Evolutionary conservation across 805 yeast species (phyloP).

Genomic region (Candida maris): DNA sequence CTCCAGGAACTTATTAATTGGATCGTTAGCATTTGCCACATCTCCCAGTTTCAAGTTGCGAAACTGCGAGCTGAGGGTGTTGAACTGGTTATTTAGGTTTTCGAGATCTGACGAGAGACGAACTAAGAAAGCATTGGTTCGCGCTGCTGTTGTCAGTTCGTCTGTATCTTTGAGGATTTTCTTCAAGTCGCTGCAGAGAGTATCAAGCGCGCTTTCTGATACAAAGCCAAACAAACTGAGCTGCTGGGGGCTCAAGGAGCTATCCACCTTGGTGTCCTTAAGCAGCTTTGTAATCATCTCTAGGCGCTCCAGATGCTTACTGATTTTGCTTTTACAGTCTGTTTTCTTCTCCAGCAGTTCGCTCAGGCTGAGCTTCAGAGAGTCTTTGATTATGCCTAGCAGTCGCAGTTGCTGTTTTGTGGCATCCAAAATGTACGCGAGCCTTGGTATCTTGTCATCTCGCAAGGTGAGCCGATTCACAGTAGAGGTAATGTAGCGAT

Average conservation of each 20-base stretch:
- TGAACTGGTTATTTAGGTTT: conserved; percentile 22
- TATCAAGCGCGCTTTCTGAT: conserved; percentile 37
- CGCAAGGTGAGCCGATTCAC: conserved; percentile 36
- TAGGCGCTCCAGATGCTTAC: conserved; percentile 32
- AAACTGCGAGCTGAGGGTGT: conserved; percentile 23
- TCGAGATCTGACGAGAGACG: conserved; percentile 26
- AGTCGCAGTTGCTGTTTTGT: conserved; percentile 44
- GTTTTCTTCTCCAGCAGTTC: conserved; percentile 22
- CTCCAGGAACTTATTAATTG: conserved; percentile 24
- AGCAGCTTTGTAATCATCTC: conserved; percentile 31
- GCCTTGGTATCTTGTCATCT: conserved; percentile 40
- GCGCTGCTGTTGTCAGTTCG: conserved; percentile 25
- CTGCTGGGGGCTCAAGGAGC: conserved; percentile 24
- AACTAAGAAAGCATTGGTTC: conserved; percentile 25
- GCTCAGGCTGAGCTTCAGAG: conserved; percentile 27
- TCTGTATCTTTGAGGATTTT: conserved; percentile 28
- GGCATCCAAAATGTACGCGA: conserved; percentile 43
- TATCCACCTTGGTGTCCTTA: conserved; percentile 35
- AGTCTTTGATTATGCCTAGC: conserved; percentile 32
- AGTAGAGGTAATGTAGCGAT: conserved; percentile 35
- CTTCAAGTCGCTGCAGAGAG: conserved; percentile 30
- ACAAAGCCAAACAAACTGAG: conserved; percentile 44
- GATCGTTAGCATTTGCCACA: conserved; percentile 13
- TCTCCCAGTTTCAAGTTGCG: conserved; percentile 24
- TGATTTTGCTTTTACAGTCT: conserved; percentile 22